Conservation (phyloP, 1,284 basidiomycete genomes). For the Pyrrhoderma noxium region DNA sequence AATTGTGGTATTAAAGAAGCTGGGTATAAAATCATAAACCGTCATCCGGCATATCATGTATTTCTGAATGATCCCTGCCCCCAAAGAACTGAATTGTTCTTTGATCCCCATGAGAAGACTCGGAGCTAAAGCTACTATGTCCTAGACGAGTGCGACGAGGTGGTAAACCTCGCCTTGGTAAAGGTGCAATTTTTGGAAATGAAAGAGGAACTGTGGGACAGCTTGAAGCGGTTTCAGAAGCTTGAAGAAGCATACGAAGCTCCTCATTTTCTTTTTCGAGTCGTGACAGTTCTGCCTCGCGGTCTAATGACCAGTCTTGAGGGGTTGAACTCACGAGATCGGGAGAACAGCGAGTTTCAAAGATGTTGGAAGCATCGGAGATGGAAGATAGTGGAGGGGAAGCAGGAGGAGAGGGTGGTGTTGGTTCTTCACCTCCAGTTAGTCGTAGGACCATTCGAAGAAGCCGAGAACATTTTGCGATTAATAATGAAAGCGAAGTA, state of each 20-base stretch:
- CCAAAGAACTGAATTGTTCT: background rate
- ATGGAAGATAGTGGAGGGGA: conserved; percentile 3
- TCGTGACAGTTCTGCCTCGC: conserved; percentile 80
- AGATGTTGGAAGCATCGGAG: background rate
- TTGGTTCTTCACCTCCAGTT: conserved; percentile 45
- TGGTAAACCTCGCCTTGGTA: conserved; percentile 1
- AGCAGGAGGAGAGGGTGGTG: conserved; percentile 4
- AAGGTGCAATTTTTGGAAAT: conserved; percentile 11
- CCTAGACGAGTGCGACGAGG: conserved; percentile 10
- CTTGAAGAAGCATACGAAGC: conserved; percentile 59
- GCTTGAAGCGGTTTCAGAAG: conserved; percentile 10
- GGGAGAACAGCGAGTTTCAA: conserved; percentile 9
- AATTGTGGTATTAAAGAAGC: no score
- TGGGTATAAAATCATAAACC: no score
- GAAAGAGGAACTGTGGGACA: conserved; percentile 3
- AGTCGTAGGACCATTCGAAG: conserved; percentile 70
- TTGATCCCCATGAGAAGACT: conserved; percentile 9
- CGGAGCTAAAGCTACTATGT: conserved; percentile 12
- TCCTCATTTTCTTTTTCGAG: conserved; percentile 83
- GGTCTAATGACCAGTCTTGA: conserved; percentile 71
- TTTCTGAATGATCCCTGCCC: conserved; percentile 6
- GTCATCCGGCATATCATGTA: conserved; percentile 16
- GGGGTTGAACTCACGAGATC: conserved; percentile 18
- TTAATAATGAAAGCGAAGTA: conserved; percentile 60
- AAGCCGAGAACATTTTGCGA: conserved; percentile 66